phyloP scores from a whole-genome alignment of 164 flowering plant species.

The Echeveria elegans region DNA sequence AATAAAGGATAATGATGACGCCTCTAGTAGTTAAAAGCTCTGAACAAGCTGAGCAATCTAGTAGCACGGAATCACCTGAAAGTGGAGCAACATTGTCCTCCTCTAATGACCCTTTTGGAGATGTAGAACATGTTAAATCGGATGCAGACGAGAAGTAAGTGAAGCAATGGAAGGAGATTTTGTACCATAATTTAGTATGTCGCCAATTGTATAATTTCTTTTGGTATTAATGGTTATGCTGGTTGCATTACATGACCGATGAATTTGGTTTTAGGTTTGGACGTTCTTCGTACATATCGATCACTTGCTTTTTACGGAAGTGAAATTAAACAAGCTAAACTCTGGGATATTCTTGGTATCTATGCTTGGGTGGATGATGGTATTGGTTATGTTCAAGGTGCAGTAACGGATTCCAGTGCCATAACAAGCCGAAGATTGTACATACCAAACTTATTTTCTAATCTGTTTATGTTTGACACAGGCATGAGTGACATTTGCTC shows the following conservation, averaged over 20 bases:
- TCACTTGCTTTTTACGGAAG: conserved; percentile 68
- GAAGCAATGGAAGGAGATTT: conserved; percentile 58
- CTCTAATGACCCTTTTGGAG: conserved; percentile 2
- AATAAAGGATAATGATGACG: conserved; percentile 52
- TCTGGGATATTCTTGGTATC: conserved; percentile 75
- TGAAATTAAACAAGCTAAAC: conserved; percentile 66
- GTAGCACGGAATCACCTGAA: conserved; percentile 12
- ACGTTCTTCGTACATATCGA: conserved; percentile 87
- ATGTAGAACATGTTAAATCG: conserved; percentile 12
- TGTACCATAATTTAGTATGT: conserved; percentile 84
- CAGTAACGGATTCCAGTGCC: neutral
- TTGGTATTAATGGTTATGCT: neutral
- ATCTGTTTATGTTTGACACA: conserved; percentile 16
- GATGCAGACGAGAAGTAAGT: conserved; percentile 34
- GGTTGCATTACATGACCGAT: neutral
- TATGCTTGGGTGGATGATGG: conserved; percentile 83
- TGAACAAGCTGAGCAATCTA: conserved; percentile 32
- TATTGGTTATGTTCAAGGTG: conserved; percentile 91
- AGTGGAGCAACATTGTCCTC: neutral
- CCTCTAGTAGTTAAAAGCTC: conserved; percentile 63
- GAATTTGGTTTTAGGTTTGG: conserved; percentile 50
- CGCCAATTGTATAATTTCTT: neutral
- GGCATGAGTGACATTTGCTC: conserved; percentile 98
- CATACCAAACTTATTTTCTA: neutral
- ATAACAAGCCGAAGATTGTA: neutral